A percentile compares a stretch with the other conserved stretches of the same genome.
Evolutionary conservation across 164 flowering plant genomes (phyloP).

Genomic region (Vitis rotundifolia): DNA sequence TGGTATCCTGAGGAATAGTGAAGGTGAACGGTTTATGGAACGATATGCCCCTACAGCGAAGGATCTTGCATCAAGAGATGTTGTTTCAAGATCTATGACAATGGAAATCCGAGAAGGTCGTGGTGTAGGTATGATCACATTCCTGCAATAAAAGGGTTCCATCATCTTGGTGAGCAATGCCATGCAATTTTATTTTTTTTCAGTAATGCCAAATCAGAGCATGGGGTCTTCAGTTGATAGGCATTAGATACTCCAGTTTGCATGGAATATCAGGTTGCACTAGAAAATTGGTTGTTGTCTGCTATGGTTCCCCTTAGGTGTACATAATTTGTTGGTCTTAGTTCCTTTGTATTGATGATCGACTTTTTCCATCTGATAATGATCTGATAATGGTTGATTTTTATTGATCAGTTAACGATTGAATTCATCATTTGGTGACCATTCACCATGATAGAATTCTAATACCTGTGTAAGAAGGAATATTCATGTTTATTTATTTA

Average conservation of each 20-base stretch:
- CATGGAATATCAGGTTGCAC: too few relatives aligned
- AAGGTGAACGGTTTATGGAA: constrained; percentile 99
- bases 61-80: constrained; percentile 99
- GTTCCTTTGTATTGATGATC: neutral
- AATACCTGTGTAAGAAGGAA: neutral
- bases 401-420: too few relatives aligned
- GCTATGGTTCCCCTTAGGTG: neutral
- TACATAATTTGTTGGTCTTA: neutral
- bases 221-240: too few relatives aligned
- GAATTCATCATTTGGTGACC: too few relatives aligned
- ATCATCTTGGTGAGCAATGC: neutral
- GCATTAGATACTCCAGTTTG: too few relatives aligned
- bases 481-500: too few relatives aligned
- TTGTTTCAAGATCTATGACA: constrained; percentile 99
- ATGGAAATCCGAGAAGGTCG: constrained; percentile 99
- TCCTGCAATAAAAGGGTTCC: neutral
- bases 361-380: neutral
- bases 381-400: too few relatives aligned
- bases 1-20: constrained; percentile 95
- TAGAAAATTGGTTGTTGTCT: too few relatives aligned
- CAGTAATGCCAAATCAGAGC: too few relatives aligned
- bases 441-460: too few relatives aligned
- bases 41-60: constrained; percentile 99
- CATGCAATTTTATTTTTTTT: neutral
- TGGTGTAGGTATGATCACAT: constrained; percentile 84